These are phyloP conservation scores for Endoconidiophora polonica DNA, from an alignment of 2,329 filamentous ascomycete genomes.

Conservation along the genomic window DNA sequence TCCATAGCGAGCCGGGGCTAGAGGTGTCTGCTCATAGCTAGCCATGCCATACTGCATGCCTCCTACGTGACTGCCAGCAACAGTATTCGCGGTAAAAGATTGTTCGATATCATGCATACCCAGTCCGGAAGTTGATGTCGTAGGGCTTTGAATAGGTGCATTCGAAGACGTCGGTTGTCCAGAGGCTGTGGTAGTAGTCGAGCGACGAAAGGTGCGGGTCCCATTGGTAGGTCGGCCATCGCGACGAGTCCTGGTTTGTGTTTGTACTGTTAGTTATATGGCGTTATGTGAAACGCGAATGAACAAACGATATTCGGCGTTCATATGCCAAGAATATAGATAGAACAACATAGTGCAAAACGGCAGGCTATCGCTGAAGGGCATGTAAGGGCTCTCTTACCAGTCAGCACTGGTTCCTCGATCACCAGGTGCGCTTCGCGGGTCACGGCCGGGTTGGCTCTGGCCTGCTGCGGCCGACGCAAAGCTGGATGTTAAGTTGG, in stretches of 20 bases:
- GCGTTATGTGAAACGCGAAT: not conserved
- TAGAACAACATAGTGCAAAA: not conserved
- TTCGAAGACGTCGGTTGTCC: constrained; percentile 25
- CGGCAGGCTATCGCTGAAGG: constrained; percentile 9
- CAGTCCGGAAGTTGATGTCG: not conserved
- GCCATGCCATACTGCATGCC: not conserved
- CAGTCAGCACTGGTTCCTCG: constrained; percentile 8
- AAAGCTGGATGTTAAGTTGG: constrained; percentile 67
- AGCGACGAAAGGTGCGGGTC: constrained; percentile 46
- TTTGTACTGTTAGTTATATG: not conserved
- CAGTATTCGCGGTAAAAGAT: no score
- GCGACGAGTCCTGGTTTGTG: constrained; percentile 35
- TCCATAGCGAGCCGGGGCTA: constrained; percentile 47
- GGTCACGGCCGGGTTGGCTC: constrained; percentile 39
- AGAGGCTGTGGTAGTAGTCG: constrained; percentile 39
- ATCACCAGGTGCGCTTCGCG: constrained; percentile 36
- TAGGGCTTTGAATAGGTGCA: constrained; percentile 22
- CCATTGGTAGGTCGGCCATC: constrained; percentile 43
- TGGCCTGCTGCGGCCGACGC: constrained; percentile 69
- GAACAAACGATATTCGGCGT: no score
- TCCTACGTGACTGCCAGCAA: no score
- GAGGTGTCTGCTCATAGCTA: constrained; percentile 16
- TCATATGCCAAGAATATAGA: no score
- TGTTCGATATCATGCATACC: not conserved
- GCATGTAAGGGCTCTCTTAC: constrained; percentile 4